Conservation (phyloP, 164 flowering plant species). For the Cinnamomum micranthum region DNA sequence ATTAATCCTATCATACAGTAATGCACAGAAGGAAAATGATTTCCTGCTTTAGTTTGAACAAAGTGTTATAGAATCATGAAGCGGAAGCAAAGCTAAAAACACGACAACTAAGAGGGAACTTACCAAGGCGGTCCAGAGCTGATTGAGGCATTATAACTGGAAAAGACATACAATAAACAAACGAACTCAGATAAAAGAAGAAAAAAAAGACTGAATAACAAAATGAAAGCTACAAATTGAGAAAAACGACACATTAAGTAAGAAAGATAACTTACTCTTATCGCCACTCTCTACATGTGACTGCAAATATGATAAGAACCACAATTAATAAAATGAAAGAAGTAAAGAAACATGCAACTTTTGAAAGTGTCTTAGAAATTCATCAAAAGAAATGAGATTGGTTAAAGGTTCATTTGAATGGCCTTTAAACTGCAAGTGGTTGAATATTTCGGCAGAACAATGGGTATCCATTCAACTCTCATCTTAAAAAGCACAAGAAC, state of each 20-base stretch:
- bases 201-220: too few species aligned
- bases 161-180: slow-evolving; percentile 1
- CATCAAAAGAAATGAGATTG: neutral
- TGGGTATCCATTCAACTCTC: neutral
- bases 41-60: neutral
- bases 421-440: neutral
- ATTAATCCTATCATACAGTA: neutral
- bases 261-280: neutral
- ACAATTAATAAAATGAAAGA: neutral
- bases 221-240: neutral
- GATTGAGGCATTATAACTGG: slow-evolving; percentile 80
- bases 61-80: too few species aligned
- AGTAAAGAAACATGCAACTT: neutral
- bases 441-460: too few species aligned
- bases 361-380: neutral
- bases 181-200: neutral
- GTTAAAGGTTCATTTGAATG: neutral
- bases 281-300: neutral
- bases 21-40: neutral
- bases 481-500: neutral
- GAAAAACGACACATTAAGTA: too few species aligned
- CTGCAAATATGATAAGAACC: neutral
- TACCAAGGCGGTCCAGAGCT: slow-evolving; percentile 69
- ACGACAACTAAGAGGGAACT: slow-evolving; percentile 8
- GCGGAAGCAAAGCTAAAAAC: too few species aligned